A percentile compares a stretch with the other conserved stretches of the same genome.
These are phyloP conservation scores for Alternaria postmessia DNA, from an alignment of 2,329 filamentous ascomycete species.

Conservation along the genomic window DNA sequence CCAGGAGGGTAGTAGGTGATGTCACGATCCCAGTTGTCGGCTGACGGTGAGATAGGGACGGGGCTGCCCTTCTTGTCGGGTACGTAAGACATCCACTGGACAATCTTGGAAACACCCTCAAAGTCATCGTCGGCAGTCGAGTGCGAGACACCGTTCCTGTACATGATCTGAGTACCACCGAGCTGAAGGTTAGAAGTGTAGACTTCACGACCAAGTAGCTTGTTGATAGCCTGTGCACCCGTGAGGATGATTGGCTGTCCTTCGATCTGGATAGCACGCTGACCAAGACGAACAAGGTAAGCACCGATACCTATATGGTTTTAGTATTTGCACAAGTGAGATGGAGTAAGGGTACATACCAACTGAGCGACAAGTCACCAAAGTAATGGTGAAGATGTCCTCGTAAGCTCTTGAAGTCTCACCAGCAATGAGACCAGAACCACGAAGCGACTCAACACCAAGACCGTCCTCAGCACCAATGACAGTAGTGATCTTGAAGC, in stretches of 20 bases:
- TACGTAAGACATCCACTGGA: conserved; percentile 97
- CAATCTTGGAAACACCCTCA: conserved; percentile 95
- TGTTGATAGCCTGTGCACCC: conserved; percentile 96
- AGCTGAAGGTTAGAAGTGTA: conserved; percentile 99
- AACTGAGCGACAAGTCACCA: conserved; percentile 97
- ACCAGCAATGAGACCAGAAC: conserved; percentile 97
- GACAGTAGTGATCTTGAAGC: conserved; percentile 93
- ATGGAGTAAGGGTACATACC: conserved; percentile 60
- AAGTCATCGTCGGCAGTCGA: conserved; percentile 99
- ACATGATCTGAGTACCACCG: conserved; percentile 99
- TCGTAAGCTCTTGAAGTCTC: conserved; percentile 97
- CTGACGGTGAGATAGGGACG: conserved; percentile 86
- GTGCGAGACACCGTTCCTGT: conserved; percentile 99
- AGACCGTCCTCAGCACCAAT: conserved; percentile 94
- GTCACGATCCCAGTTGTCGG: conserved; percentile 92
- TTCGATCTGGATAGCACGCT: conserved; percentile 98
- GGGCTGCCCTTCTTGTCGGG: conserved; percentile 94
- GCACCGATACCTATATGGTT: conserved; percentile 81
- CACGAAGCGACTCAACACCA: conserved; percentile 95
- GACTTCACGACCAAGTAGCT: conserved; percentile 94
- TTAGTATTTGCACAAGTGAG: conserved; percentile 43
- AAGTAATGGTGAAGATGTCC: conserved; percentile 97
- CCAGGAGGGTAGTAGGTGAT: conserved; percentile 80
- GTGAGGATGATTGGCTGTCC: conserved; percentile 99
- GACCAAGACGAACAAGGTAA: conserved; percentile 96